Percentiles rank a stretch among this genome's conserved stretches.
Evolutionary conservation across 305 asterid genomes (phyloP).

Genomic region (Solanum hybrid): DNA sequence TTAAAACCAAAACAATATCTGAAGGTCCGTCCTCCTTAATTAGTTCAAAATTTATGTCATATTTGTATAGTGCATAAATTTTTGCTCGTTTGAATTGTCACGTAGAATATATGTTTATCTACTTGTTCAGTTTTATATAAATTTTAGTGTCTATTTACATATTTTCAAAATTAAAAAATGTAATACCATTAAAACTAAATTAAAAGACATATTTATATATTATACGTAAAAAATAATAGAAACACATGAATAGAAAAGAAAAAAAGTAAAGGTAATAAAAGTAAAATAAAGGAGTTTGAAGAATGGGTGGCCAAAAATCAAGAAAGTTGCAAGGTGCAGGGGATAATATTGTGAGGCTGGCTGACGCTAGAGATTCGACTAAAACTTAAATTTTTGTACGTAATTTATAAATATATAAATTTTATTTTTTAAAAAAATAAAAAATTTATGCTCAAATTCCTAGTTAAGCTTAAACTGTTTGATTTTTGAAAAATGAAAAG

Average conservation of each 20-base stretch:
- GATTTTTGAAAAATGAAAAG: no score
- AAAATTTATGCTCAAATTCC: no score
- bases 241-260: background rate
- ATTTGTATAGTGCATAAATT: background rate
- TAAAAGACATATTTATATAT: no score
- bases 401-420: no score
- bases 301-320: background rate
- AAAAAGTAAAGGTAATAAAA: background rate
- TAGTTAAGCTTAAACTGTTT: no score
- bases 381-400: no score
- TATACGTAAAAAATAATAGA: background rate
- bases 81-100: background rate
- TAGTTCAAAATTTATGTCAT: background rate
- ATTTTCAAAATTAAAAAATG: no score
- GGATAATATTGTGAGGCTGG: background rate
- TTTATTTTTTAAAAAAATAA: no score
- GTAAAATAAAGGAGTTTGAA: background rate
- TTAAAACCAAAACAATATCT: background rate
- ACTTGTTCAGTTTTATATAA: no score
- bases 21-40: background rate
- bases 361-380: background rate
- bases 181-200: no score
- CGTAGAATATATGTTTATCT: background rate
- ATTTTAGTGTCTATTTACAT: fast-evolving
- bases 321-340: background rate